Base-by-base conservation (phyloP, 495 filamentous ascomycete species). In the Tuber magnatum region DNA sequence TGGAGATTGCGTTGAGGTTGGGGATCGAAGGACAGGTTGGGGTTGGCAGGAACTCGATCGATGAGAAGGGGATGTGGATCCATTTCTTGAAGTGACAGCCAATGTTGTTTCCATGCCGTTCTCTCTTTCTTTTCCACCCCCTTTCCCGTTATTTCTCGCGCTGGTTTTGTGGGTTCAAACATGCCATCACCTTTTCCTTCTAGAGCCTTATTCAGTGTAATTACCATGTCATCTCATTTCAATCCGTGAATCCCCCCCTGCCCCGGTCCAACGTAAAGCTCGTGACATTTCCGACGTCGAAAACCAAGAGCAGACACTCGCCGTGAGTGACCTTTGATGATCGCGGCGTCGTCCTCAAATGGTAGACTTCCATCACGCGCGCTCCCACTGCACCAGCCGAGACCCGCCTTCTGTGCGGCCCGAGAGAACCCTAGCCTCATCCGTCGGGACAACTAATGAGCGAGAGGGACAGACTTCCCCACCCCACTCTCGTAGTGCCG, bases 1-100 rank as follows among this genome's bases (percentile, higher is more conserved):
- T 80, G 22, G 82, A 84, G 77, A 73, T 82, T 69, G 80, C 80
- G n/a, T 46, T 82, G 75, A 82, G 81, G 51, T 28, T 82, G 56
- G 81, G 81, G 2, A 65, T 77, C 24, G 77, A 81, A 40, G 81
- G 77, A 18, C 56, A 74, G 12, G 80, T 82, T 22, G 81, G 81
- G 2, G 8, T 80, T 35, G 81, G 74, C 2, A 80, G 80, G 56
- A 71, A 73, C 18, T 77, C 80, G 24, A 80, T 82, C 20, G 74
- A 78, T 73, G 81, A 82, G 73, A 76, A 80, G 61, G 81, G 81
- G 6, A 75, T 82, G 6, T 82, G 80, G 81, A 82, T 82, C 56
- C 81, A 82, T 72, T 82, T 82, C 35, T 71, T 82, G 77, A 82
- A 75, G 76, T 82, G 28, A 65, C 28, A 14, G n/a, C n/a, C 3